A percentile compares a stretch with the other conserved stretches of the same genome.
phyloP scores from a whole-genome alignment of 129 eudicot genomes.

The Helianthus annuus region DNA sequence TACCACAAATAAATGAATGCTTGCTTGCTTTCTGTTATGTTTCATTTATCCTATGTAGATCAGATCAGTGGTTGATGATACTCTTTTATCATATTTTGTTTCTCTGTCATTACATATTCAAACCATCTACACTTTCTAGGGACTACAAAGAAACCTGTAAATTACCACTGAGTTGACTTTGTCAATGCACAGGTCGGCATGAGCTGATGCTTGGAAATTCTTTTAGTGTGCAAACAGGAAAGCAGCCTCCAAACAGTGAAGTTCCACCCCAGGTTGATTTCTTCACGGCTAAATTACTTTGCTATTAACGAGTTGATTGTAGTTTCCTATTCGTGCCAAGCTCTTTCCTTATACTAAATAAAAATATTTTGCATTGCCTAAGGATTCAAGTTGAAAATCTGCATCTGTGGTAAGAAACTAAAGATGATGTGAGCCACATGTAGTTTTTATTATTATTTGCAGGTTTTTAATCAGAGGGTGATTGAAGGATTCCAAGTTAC shows the following conservation, averaged over 20 bases:
- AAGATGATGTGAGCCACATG: neutral
- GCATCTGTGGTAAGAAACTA: slow-evolving; percentile 9
- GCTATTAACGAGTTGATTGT: neutral
- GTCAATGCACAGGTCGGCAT: slow-evolving; percentile 60
- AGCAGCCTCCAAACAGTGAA: slow-evolving; percentile 66
- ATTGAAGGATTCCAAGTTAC: slow-evolving; percentile 91
- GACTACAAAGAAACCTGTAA: neutral
- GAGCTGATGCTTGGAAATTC: slow-evolving; percentile 86
- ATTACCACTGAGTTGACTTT: slow-evolving; percentile 25
- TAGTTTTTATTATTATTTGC: slow-evolving; percentile 25
- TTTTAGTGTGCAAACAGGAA: slow-evolving; percentile 46
- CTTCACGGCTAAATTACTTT: slow-evolving; percentile 19
- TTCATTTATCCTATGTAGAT: neutral
- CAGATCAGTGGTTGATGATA: neutral
- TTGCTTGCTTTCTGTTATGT: neutral
- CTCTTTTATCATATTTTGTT: neutral
- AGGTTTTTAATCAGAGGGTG: slow-evolving; percentile 79
- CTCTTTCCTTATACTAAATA: neutral
- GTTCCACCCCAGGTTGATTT: slow-evolving; percentile 75
- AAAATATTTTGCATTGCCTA: slow-evolving; percentile 4
- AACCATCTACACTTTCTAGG: slow-evolving; percentile 12
- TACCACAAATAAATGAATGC: neutral
- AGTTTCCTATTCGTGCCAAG: neutral
- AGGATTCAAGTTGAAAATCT: neutral
- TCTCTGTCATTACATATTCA: neutral